Evolutionary conservation across 495 filamentous ascomycete genomes (phyloP).

Genomic region (Venustampulla echinocandica): DNA sequence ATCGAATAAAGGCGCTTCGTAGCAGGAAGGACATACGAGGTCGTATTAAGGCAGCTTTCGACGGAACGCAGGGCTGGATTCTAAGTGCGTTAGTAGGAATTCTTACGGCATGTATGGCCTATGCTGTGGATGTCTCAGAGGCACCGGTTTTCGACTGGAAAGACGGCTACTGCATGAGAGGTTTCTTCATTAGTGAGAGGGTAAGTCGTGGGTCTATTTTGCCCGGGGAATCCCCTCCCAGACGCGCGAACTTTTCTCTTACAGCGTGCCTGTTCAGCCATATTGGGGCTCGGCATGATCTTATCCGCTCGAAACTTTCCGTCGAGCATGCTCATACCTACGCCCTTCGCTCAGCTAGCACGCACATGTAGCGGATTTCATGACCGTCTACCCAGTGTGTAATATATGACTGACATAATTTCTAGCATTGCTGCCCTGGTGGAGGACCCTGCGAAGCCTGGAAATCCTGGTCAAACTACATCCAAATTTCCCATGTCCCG

Average conservation of each 20-base stretch:
- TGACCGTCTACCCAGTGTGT: too few species aligned
- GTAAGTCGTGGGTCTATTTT: constrained; percentile 20
- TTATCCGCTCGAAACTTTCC: too few species aligned
- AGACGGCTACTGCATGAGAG: constrained; percentile 69
- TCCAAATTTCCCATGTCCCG: constrained; percentile 42
- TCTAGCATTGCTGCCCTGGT: constrained; percentile 61
- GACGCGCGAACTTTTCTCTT: too few species aligned
- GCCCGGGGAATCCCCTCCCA: too few species aligned
- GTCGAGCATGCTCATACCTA: neutral
- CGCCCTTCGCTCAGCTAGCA: too few species aligned
- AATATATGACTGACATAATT: constrained; percentile 10
- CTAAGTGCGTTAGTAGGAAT: constrained; percentile 86
- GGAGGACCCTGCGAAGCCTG: constrained; percentile 60
- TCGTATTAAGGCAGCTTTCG: constrained; percentile 64
- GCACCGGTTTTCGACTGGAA: constrained; percentile 81
- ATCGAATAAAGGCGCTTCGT: constrained; percentile 73
- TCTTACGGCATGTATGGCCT: constrained; percentile 77
- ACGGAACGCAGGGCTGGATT: constrained; percentile 91
- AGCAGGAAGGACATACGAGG: constrained; percentile 78
- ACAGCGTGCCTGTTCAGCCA: too few species aligned
- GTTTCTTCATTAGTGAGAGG: constrained; percentile 66
- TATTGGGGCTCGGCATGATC: too few species aligned
- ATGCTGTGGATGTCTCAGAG: constrained; percentile 82
- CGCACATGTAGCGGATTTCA: too few species aligned
- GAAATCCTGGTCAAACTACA: constrained; percentile 65